A percentile compares a stretch with the other conserved stretches of the same genome.
Evolutionary conservation across 1,284 basidiomycete genomes (phyloP).

Genomic region (Ceratobasidium sp.): DNA sequence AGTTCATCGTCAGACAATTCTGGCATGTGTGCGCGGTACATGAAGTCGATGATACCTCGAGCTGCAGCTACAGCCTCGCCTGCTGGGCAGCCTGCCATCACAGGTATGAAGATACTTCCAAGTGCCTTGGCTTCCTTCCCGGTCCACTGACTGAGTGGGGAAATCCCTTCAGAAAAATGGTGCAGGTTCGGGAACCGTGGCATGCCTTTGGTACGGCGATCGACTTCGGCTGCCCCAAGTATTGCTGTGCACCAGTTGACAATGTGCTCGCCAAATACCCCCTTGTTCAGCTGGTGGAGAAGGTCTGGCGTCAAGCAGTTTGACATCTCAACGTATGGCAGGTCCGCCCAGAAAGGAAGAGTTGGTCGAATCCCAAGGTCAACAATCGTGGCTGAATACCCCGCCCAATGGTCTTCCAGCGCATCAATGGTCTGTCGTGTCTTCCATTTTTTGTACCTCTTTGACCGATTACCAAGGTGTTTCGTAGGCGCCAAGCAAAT

Average conservation of each 20-base stretch:
- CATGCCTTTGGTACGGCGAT: constrained; percentile 48
- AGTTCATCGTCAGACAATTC: constrained; percentile 1
- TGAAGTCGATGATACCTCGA: constrained; percentile 48
- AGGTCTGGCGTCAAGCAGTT: constrained; percentile 53
- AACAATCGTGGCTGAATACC: background rate
- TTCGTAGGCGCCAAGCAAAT: constrained; percentile 22
- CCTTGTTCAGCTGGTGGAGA: constrained; percentile 54
- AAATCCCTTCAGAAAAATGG: background rate
- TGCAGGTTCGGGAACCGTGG: constrained; percentile 12
- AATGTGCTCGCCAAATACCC: constrained; percentile 53
- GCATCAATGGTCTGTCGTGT: constrained; percentile 31
- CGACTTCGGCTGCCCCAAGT: constrained; percentile 47
- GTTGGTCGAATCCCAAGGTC: constrained; percentile 37
- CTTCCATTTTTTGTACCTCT: constrained; percentile 30
- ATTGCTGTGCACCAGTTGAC: constrained; percentile 50
- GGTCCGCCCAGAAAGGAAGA: constrained; percentile 54
- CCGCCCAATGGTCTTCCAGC: constrained; percentile 8
- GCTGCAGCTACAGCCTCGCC: constrained; percentile 44
- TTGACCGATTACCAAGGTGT: background rate
- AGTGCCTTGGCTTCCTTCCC: constrained; percentile 45
- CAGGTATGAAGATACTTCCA: constrained; percentile 18
- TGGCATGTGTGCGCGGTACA: constrained; percentile 17
- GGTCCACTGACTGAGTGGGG: constrained; percentile 31
- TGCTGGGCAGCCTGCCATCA: background rate
- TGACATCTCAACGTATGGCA: constrained; percentile 53